phyloP scores from a whole-genome alignment of 176 grass and related monocot genomes.

The Triticum dicoccoides region DNA sequence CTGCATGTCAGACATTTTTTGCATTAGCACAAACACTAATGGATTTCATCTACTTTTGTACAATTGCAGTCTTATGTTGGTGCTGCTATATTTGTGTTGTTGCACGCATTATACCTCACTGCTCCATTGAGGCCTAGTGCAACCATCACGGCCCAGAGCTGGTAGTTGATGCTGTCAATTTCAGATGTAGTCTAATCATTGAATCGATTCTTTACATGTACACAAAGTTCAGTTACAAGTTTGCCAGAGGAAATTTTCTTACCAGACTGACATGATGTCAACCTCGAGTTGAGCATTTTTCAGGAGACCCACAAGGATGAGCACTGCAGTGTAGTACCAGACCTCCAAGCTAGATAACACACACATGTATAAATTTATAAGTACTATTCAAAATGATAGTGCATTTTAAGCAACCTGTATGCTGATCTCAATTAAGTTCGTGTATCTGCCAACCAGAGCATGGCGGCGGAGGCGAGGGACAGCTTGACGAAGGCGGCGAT shows the following conservation, averaged over 20 bases:
- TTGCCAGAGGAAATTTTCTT: background rate
- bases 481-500: conserved; percentile 56
- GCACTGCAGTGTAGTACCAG: conserved; percentile 84
- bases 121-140: conserved; percentile 84
- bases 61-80: background rate
- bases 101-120: conserved; percentile 52
- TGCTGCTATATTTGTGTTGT: background rate
- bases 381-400: background rate
- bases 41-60: too few relatives aligned
- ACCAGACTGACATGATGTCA: conserved; percentile 92
- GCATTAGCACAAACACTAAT: too few relatives aligned
- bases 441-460: conserved; percentile 45
- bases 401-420: background rate
- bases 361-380: background rate
- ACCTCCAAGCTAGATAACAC: conserved; percentile 65
- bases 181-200: background rate
- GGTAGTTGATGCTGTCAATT: conserved; percentile 80
- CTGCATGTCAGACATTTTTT: conserved; percentile 23
- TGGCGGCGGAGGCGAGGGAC: conserved; percentile 63
- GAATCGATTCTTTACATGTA: background rate
- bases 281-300: conserved; percentile 63
- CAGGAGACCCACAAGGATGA: conserved; percentile 75
- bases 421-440: background rate
- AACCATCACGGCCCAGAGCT: conserved; percentile 88
- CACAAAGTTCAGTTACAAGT: background rate